Percentiles rank a stretch among this genome's conserved stretches.
phyloP scores from a whole-genome alignment of 2,329 filamentous ascomycete species.

The Zelopaecilomyces penicillatus region DNA sequence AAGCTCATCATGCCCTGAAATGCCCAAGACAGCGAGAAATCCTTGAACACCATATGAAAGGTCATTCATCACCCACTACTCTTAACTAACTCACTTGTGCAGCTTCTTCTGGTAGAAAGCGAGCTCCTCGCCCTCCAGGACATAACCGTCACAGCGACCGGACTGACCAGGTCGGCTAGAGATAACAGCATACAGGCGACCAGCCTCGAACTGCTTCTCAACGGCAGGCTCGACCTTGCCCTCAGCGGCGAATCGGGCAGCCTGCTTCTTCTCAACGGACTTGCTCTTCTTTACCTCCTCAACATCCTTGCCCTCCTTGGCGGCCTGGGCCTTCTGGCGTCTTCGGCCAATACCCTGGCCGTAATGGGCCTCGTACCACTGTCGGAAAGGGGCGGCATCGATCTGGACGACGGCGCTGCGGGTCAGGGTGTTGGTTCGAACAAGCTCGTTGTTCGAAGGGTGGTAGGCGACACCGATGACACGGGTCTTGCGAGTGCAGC shows the following conservation, averaged over 20 bases:
- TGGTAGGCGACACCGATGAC: slow-evolving; percentile 98
- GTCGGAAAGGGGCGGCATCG: slow-evolving; percentile 96
- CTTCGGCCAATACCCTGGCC: slow-evolving; percentile 80
- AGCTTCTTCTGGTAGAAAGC: slow-evolving; percentile 99
- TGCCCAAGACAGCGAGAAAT: slow-evolving; percentile 26
- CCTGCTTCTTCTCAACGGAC: slow-evolving; percentile 93
- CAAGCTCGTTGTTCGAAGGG: slow-evolving; percentile 99
- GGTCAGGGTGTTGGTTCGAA: slow-evolving; percentile 99
- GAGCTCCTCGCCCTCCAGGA: slow-evolving; percentile 98
- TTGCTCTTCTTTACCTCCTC: slow-evolving; percentile 89
- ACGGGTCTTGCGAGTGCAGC: slow-evolving; percentile 96
- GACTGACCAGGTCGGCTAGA: slow-evolving; percentile 93
- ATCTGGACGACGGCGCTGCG: slow-evolving; percentile 98
- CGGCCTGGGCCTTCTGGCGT: slow-evolving; percentile 71
- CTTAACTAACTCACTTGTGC: slow-evolving; percentile 68
- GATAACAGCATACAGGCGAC: slow-evolving; percentile 91
- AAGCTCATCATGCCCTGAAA: slow-evolving; percentile 28
- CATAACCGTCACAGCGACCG: slow-evolving; percentile 92
- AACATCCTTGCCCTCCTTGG: slow-evolving; percentile 51
- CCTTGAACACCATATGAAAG: slow-evolving; percentile 30
- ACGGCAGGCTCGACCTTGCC: slow-evolving; percentile 91
- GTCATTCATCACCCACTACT: slow-evolving; percentile 15
- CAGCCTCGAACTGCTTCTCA: slow-evolving; percentile 99
- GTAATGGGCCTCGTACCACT: slow-evolving; percentile 99
- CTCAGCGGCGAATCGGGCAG: slow-evolving; percentile 66